Percentiles rank a stretch among this genome's conserved stretches.
Evolutionary conservation across 2,329 filamentous ascomycete species (phyloP).

Genomic region (Chalara sp.): DNA sequence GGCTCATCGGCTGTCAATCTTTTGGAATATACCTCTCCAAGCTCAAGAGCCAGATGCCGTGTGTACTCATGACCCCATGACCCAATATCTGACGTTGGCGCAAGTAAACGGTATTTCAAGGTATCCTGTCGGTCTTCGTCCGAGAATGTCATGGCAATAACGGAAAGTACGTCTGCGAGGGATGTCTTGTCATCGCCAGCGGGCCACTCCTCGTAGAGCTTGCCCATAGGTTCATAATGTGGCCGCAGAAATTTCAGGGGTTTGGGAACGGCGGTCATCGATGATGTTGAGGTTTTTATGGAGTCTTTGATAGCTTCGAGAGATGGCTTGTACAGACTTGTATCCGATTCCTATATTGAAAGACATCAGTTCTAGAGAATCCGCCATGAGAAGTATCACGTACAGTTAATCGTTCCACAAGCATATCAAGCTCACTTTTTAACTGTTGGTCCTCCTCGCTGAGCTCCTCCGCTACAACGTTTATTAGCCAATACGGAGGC

Average conservation of each 20-base stretch:
- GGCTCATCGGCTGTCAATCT: constrained; percentile 79
- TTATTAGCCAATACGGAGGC: constrained; percentile 28
- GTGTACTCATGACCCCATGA: constrained; percentile 99
- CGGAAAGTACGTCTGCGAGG: constrained; percentile 90
- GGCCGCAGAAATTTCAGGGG: constrained; percentile 96
- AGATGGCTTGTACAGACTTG: constrained; percentile 81
- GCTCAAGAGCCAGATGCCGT: constrained; percentile 88
- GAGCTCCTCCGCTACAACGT: constrained; percentile 64
- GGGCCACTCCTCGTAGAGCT: constrained; percentile 85
- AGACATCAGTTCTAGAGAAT: constrained; percentile 5
- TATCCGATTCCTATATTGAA: constrained; percentile 68
- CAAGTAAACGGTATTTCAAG: constrained; percentile 86
- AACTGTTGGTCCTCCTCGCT: constrained; percentile 97
- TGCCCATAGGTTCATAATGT: constrained; percentile 85
- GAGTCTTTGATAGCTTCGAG: constrained; percentile 95
- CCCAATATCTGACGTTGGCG: constrained; percentile 84
- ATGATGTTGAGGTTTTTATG: constrained; percentile 98
- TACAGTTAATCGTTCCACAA: constrained; percentile 90
- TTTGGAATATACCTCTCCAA: constrained; percentile 89
- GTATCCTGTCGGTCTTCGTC: constrained; percentile 95
- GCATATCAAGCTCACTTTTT: constrained; percentile 96
- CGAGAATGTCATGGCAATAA: constrained; percentile 97
- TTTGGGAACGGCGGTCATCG: constrained; percentile 98
- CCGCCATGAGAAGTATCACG: constrained; percentile 11
- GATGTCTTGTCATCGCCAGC: constrained; percentile 79